phyloP scores from a whole-genome alignment of 208 protist species.

The Leishmania gerbilli region DNA sequence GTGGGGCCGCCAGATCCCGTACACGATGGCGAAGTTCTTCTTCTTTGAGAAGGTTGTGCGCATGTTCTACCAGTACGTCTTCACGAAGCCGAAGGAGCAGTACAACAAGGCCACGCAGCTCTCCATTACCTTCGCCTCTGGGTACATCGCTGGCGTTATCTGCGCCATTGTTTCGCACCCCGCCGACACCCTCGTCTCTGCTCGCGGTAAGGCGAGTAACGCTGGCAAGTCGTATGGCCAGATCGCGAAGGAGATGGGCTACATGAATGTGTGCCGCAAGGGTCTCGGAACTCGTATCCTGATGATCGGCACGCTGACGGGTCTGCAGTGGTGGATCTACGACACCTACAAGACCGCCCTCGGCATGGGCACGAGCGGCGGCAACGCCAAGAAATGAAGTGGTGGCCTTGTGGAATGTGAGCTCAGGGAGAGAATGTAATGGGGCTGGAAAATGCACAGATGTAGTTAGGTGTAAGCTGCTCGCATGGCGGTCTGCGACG shows the following conservation, averaged over 20 bases:
- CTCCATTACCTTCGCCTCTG: constrained; percentile 92
- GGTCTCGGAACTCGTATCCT: constrained; percentile 94
- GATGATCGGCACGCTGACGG: constrained; percentile 97
- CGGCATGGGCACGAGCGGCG: constrained; percentile 63
- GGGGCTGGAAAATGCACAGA: background rate
- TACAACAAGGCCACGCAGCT: constrained; percentile 91
- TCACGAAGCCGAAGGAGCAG: constrained; percentile 79
- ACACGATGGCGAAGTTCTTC: constrained; percentile 97
- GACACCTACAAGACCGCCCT: constrained; percentile 68
- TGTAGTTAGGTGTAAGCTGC: background rate
- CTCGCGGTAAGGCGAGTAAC: constrained; percentile 89
- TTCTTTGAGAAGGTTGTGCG: constrained; percentile 90
- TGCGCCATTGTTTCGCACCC: constrained; percentile 96
- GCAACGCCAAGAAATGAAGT: constrained; percentile 28
- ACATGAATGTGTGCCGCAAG: constrained; percentile 82
- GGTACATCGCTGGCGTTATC: constrained; percentile 95
- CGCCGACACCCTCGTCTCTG: constrained; percentile 94
- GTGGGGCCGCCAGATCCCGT: constrained; percentile 95
- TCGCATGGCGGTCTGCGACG: background rate
- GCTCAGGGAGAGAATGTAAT: background rate
- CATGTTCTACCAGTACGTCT: constrained; percentile 89
- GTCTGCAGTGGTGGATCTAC: constrained; percentile 97
- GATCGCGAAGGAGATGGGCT: constrained; percentile 88
- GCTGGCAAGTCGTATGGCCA: constrained; percentile 74
- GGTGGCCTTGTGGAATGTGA: background rate